A percentile compares a stretch with the other conserved stretches of the same genome.
Conservation (phyloP, 768 basidiomycete species). For the Multifurca ochricompacta region DNA sequence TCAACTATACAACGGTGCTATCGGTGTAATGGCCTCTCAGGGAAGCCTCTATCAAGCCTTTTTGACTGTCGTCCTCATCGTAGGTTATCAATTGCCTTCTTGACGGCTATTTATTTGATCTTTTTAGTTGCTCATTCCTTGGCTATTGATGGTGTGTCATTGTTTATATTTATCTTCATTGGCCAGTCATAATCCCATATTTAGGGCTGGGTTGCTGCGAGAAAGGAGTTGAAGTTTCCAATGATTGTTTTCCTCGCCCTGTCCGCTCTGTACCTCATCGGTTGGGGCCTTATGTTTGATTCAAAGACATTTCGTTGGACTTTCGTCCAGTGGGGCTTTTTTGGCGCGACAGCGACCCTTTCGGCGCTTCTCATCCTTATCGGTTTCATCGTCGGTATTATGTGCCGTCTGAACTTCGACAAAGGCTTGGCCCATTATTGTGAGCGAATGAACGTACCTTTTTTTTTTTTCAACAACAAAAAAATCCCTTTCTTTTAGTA, state of each 20-base stretch:
- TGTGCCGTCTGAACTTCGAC: slow-evolving; percentile 70
- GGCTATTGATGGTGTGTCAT: slow-evolving; percentile 49
- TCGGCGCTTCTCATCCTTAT: slow-evolving; percentile 51
- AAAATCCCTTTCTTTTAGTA: slow-evolving; percentile 45
- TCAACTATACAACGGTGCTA: slow-evolving; percentile 58
- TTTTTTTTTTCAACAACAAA: not conserved
- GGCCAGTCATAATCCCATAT: not conserved
- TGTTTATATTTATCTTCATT: not conserved
- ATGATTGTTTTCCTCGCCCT: slow-evolving; percentile 59
- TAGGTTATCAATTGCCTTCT: slow-evolving; percentile 32
- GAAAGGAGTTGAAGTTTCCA: slow-evolving; percentile 50
- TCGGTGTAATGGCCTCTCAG: slow-evolving; percentile 44
- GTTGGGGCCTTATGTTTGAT: slow-evolving; percentile 68
- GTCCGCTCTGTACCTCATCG: slow-evolving; percentile 53
- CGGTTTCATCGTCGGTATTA: slow-evolving; percentile 52
- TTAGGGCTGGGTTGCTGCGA: slow-evolving; percentile 71
- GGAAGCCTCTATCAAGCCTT: slow-evolving; percentile 45
- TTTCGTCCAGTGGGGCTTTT: slow-evolving; percentile 67
- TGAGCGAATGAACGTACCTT: slow-evolving; percentile 31
- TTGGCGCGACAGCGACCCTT: slow-evolving; percentile 50
- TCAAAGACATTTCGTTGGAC: slow-evolving; percentile 70
- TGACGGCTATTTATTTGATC: slow-evolving; percentile 6
- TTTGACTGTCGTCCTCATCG: slow-evolving; percentile 48
- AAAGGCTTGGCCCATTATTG: slow-evolving; percentile 63
- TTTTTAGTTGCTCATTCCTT: slow-evolving; percentile 54